phyloP scores from a whole-genome alignment of 2,329 filamentous ascomycete species.

The Penicillium sp. region DNA sequence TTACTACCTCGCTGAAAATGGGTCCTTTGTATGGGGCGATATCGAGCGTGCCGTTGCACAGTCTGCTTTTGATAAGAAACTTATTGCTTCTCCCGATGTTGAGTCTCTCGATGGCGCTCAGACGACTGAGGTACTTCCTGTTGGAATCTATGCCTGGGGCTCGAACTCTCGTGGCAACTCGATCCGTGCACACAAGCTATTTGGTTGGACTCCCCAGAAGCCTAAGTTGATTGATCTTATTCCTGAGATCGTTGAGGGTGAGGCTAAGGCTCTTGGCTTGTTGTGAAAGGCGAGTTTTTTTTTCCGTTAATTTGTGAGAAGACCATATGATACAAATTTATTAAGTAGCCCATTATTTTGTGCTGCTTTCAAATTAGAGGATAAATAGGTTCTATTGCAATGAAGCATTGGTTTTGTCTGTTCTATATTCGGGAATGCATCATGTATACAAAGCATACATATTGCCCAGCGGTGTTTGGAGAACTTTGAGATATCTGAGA shows the following conservation, averaged over 20 bases:
- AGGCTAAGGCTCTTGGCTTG: slow-evolving; percentile 35
- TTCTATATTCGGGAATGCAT: neutral
- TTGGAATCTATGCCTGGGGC: slow-evolving; percentile 32
- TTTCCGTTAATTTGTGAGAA: neutral
- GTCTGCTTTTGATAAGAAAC: slow-evolving; percentile 47
- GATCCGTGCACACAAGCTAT: slow-evolving; percentile 30
- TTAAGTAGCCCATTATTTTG: too few relatives aligned
- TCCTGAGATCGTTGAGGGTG: slow-evolving; percentile 45
- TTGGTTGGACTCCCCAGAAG: slow-evolving; percentile 35
- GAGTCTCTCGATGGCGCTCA: slow-evolving; percentile 28
- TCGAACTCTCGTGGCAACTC: slow-evolving; percentile 32
- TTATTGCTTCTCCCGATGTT: slow-evolving; percentile 39
- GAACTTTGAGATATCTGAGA: neutral
- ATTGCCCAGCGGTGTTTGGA: neutral
- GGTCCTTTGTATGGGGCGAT: slow-evolving; percentile 36
- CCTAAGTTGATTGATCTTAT: slow-evolving; percentile 48
- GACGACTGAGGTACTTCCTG: slow-evolving; percentile 37
- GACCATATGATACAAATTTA: neutral
- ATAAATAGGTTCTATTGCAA: neutral
- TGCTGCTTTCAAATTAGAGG: too few relatives aligned
- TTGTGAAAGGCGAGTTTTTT: slow-evolving; percentile 11
- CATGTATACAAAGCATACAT: too few relatives aligned
- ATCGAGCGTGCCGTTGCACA: slow-evolving; percentile 31
- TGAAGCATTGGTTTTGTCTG: neutral
- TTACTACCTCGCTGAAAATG: slow-evolving; percentile 44